These are phyloP conservation scores for Boletus fagicola DNA, from an alignment of 768 basidiomycete species.

Conservation along the genomic window DNA sequence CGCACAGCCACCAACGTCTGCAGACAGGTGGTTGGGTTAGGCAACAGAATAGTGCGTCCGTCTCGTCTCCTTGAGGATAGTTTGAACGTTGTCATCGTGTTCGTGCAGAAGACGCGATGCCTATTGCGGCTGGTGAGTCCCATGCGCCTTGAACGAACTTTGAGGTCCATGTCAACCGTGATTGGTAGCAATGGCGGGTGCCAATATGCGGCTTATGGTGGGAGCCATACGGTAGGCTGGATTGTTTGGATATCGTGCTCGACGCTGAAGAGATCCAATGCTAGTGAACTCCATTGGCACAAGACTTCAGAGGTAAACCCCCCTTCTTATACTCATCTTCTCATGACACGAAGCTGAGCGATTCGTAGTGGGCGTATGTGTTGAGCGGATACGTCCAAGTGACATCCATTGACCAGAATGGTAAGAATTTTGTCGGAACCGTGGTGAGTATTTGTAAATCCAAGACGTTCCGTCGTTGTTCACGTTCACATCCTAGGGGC, in stretches of 20 bases:
- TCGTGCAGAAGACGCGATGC: slow-evolving; percentile 34
- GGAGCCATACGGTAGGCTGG: slow-evolving; percentile 37
- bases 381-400: slow-evolving; percentile 44
- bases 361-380: slow-evolving; percentile 47
- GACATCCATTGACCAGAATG: slow-evolving; percentile 46
- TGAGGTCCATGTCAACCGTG: neutral
- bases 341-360: neutral
- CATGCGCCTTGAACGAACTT: neutral
- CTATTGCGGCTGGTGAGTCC: slow-evolving; percentile 35
- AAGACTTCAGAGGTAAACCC: slow-evolving; percentile 27
- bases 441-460: slow-evolving; percentile 34
- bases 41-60: slow-evolving; percentile 48
- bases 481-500: slow-evolving; percentile 28
- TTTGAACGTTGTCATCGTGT: neutral
- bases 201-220: slow-evolving; percentile 39
- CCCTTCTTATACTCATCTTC: neutral
- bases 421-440: slow-evolving; percentile 46
- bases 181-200: slow-evolving; percentile 18
- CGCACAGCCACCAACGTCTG: no score
- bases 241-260: neutral
- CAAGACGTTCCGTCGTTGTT: neutral
- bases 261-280: neutral
- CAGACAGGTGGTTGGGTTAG: slow-evolving; percentile 61
- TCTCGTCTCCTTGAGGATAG: neutral
- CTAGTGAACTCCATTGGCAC: slow-evolving; percentile 45